Conservation (phyloP, 805 yeast species). For the Myxozyma sirexii region DNA sequence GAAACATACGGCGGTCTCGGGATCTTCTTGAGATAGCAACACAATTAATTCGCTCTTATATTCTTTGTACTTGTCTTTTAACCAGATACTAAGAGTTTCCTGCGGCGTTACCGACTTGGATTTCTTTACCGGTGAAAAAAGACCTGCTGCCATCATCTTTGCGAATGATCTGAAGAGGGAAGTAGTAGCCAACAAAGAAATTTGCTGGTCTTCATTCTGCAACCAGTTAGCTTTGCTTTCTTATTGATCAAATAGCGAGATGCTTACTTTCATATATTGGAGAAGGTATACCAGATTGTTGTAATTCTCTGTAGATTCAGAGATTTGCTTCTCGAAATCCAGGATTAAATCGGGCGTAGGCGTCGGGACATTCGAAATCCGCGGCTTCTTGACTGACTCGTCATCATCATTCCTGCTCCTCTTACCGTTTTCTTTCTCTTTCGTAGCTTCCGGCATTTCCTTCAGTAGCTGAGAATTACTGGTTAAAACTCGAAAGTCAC, state of each 20-base stretch:
- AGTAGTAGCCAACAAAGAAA: conserved; percentile 38
- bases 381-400: neutral
- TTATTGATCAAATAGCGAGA: neutral
- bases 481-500: neutral
- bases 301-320: conserved; percentile 51
- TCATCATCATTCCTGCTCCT: neutral
- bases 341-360: conserved; percentile 26
- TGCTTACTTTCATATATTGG: conserved; percentile 42
- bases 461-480: neutral
- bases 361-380: neutral
- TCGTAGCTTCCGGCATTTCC: conserved; percentile 12
- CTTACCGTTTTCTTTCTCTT: conserved; percentile 4
- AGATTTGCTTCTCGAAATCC: conserved; percentile 32
- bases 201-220: conserved; percentile 31
- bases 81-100: conserved; percentile 61
- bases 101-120: conserved; percentile 49
- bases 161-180: conserved; percentile 54
- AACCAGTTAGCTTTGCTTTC: neutral
- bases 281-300: conserved; percentile 58
- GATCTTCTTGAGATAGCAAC: conserved; percentile 46
- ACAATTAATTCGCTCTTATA: conserved; percentile 53
- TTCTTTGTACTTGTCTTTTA: conserved; percentile 57
- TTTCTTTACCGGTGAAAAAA: conserved; percentile 41
- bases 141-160: conserved; percentile 49
- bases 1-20: conserved; percentile 52